Evolutionary conservation across 176 grass and related monocot species (phyloP).

Genomic region (Coix lacrymajobi): DNA sequence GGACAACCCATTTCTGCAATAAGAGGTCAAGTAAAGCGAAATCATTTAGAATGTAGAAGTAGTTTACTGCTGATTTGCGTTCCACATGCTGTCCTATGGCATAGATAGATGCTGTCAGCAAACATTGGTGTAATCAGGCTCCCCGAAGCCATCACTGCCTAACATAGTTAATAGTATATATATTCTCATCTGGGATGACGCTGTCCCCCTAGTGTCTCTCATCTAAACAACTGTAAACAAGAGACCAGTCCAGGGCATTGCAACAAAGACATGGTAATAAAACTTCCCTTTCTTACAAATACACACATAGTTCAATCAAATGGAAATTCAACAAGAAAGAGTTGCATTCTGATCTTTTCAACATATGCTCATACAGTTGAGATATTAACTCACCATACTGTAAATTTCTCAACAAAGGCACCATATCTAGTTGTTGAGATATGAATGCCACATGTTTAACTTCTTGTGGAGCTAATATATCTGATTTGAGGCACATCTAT

Average conservation of each 20-base stretch:
- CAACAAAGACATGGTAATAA: background rate
- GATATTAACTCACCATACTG: background rate
- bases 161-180: background rate
- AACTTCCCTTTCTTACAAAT: background rate
- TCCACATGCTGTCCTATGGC: background rate
- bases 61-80: background rate
- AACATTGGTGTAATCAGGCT: background rate
- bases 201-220: background rate
- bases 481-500: background rate
- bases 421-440: background rate
- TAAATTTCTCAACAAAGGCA: background rate
- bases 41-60: conserved; percentile 1
- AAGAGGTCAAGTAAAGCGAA: conserved; percentile 15
- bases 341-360: background rate
- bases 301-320: background rate
- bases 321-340: background rate
- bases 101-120: background rate
- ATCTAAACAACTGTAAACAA: background rate
- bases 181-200: background rate
- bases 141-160: background rate
- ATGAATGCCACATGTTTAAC: background rate
- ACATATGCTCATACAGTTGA: background rate
- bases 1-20: conserved; percentile 86
- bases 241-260: background rate
- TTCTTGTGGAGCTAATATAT: background rate